Base-by-base conservation (phyloP, 169 alveolate species). In the Plasmodium gonderi region DNA sequence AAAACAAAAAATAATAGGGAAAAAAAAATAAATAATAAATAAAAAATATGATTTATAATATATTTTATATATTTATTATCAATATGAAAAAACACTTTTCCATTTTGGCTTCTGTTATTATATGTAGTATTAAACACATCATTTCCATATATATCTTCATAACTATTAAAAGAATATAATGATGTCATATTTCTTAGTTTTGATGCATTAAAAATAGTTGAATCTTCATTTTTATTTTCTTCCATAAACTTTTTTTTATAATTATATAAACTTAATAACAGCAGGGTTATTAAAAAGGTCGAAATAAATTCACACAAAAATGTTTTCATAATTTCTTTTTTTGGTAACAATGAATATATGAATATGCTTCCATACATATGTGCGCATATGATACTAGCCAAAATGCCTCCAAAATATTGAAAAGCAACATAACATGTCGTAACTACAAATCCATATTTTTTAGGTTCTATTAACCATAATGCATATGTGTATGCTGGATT, bases 401-500 rank as follows among this genome's bases (percentile, higher is more conserved):
- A 23, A 14, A 82, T 82, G 12, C 92, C 92, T 2, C 92, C 92
- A 72, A 82, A 42, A 54, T 82, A 82, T 26, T 82, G 92, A 69
- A 82, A 82, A 47, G 92, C 60, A 69, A 72, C 83, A 54, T 82
- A 82, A 23, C 75, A 68, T 20, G 92, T 82, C 26, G 92, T 60
- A 36, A 82, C n/a, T 17, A 67, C 83, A 45, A 82, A 82, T 82
- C 92, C 92, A 69, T 82, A 82, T 82, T 82, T 82, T 82, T 82
- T 68, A 12, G 92, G 92, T 12, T 82, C 92, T 23, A 72, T 29
- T 67, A 82, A 42, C 92, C 92, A 82, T 45, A 82, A 69, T 17
- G 92, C 92, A 38, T 82, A 82, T 33, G 92, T 82, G 23, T 82
- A 82, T 68, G 92, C 92, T 26, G 92, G 92, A 69, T 82, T 82